phyloP scores from a whole-genome alignment of 1,284 basidiomycete genomes.

The Stereum hirsutum region DNA sequence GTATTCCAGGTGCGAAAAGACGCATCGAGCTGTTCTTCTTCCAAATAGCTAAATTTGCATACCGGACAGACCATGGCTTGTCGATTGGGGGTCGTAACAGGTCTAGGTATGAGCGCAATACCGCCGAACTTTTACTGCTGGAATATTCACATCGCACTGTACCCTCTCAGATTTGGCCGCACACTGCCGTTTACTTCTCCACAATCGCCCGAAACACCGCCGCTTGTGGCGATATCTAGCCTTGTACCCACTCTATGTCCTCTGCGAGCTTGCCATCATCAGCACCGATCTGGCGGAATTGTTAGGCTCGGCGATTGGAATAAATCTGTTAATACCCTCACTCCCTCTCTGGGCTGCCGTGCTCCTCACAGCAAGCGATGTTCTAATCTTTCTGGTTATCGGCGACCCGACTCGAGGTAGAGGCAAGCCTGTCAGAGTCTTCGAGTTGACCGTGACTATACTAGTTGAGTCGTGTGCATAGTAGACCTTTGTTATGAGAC shows the following conservation, averaged over 20 bases:
- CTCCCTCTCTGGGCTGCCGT: constrained; percentile 79
- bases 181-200: constrained; percentile 64
- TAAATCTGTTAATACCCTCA: constrained; percentile 75
- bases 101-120: constrained; percentile 38
- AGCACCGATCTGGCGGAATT: constrained; percentile 71
- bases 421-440: constrained; percentile 44
- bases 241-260: constrained; percentile 60
- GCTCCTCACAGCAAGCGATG: constrained; percentile 78
- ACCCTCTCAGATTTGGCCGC: constrained; percentile 48
- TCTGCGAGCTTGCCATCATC: constrained; percentile 81
- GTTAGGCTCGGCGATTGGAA: constrained; percentile 71
- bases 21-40: not conserved
- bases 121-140: constrained; percentile 3
- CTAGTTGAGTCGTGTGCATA: constrained; percentile 6
- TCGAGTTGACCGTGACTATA: constrained; percentile 60
- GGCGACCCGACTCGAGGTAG: constrained; percentile 47
- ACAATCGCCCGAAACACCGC: constrained; percentile 56
- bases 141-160: not conserved
- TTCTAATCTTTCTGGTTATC: constrained; percentile 66
- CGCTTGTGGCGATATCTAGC: constrained; percentile 55
- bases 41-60: constrained; percentile 5
- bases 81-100: constrained; percentile 61
- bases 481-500: too few relatives aligned
- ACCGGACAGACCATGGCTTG: constrained; percentile 44
- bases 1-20: constrained; percentile 51